Evolutionary conservation across 2,329 filamentous ascomycete genomes (phyloP), one percentile per base, ranked within the genome.

Genomic region (Fusarium brachygibbosum): DNA sequence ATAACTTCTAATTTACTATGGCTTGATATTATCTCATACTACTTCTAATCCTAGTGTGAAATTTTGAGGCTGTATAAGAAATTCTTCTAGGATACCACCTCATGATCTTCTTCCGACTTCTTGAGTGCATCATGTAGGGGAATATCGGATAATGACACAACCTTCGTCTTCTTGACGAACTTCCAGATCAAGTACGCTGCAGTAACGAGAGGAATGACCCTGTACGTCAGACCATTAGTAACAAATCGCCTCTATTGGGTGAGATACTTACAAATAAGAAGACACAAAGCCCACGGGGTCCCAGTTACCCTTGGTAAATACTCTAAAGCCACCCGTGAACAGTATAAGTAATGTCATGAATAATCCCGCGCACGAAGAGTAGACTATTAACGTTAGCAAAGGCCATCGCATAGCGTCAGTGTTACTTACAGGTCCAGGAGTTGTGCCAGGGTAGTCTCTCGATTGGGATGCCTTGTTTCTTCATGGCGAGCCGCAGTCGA

Each of bases 311-410:
- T 78, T 78, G 2, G 87, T 88, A 61, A 91, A 91, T 5, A 88
- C 86, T 3, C 81, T 74, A 69, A 93, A 93, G 1, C 91, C 91
- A 37, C 88, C 87, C 6, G 91, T 93, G 40, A 93, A 82, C 5
- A 94, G 79, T 63, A 93, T 90, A 40, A 91, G 77, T 29, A 89
- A 80, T 73, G 85, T 87, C 82, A 90, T 86, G 63, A 82, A 75
- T 7, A 94, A 81, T 0, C 87, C 86, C 11, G 81, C 78, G 69
- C 84, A 90, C 0, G 91, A 91, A 14, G 84, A 86, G 68, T 88
- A 89, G 14, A 83, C 86, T 89, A 11, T n/a, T 4, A 10, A 3
- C 17, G 34, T 70, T 41, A 69, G 57, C 3, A 35, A 5, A 5
- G 14, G n/a, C 12, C 3, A 8, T n/a, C 13, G 5, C 4, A 5